Percentiles rank a stretch among this genome's conserved stretches.
phyloP scores from a whole-genome alignment of 306 rosid species.

The Rubus parviflorus region DNA sequence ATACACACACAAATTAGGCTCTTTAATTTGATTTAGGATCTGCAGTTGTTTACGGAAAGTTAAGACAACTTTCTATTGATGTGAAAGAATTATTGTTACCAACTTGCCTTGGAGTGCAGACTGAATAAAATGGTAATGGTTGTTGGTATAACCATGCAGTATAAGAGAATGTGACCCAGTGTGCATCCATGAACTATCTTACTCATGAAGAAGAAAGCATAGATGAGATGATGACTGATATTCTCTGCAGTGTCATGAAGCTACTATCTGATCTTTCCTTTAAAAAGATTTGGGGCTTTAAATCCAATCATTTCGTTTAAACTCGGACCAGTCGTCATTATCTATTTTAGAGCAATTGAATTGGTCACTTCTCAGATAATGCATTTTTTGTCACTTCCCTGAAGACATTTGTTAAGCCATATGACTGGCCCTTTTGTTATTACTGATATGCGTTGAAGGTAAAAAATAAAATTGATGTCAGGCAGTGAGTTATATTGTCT shows the following conservation, averaged over 20 bases:
- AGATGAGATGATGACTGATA: conserved; percentile 43
- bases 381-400: conserved; percentile 54
- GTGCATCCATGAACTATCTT: conserved; percentile 38
- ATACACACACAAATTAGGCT: background rate
- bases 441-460: conserved; percentile 47
- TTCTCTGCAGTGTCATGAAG: conserved; percentile 43
- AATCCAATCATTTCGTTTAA: background rate
- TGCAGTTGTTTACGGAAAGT: conserved; percentile 5
- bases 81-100: conserved; percentile 25
- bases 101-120: conserved; percentile 46
- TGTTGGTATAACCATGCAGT: conserved; percentile 60
- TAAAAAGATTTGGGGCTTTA: background rate
- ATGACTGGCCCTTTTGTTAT: conserved; percentile 57
- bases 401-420: conserved; percentile 56
- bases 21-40: background rate
- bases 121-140: conserved; percentile 54
- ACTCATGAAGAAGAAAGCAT: conserved; percentile 59
- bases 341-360: conserved; percentile 14
- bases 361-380: conserved; percentile 38
- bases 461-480: too few species aligned
- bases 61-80: conserved; percentile 18
- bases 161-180: conserved; percentile 60
- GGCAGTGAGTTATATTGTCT: too few species aligned
- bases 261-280: conserved; percentile 20
- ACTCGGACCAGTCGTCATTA: background rate